Percentiles rank a stretch among this genome's conserved stretches.
phyloP scores from a whole-genome alignment of 2,329 filamentous ascomycete species.

The Pyricularia sp. region DNA sequence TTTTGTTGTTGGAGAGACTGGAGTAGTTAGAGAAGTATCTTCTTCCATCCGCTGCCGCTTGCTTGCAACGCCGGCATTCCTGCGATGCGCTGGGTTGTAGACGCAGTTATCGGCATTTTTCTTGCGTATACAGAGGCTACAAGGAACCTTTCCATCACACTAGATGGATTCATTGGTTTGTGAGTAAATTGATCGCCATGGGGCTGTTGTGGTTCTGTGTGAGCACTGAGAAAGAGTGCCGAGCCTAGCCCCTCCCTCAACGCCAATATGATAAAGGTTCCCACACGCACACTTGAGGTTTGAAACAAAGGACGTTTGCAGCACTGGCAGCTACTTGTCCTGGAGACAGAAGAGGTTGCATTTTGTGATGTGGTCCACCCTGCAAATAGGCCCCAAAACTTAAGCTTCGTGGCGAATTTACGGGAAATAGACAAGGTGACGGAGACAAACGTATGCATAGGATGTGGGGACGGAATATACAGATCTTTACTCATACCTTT shows the following conservation, averaged over 20 bases:
- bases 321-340: neutral
- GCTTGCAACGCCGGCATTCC: neutral
- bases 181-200: neutral
- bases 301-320: neutral
- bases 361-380: neutral
- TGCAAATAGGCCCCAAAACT: neutral
- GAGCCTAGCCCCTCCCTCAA: neutral
- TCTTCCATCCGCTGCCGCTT: neutral
- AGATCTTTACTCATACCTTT: conserved; percentile 27
- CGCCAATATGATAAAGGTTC: neutral
- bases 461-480: neutral
- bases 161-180: neutral
- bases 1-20: neutral
- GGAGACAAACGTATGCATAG: neutral
- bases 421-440: neutral
- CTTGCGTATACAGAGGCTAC: conserved; percentile 1
- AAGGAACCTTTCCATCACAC: conserved; percentile 3
- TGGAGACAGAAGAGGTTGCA: neutral
- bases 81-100: neutral
- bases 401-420: neutral
- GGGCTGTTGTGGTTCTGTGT: neutral
- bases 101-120: conserved; percentile 4
- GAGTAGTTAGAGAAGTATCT: neutral
- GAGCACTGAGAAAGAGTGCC: neutral
- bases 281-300: neutral